phyloP scores from a whole-genome alignment of 441 rosid genomes.

The California macrophylla region DNA sequence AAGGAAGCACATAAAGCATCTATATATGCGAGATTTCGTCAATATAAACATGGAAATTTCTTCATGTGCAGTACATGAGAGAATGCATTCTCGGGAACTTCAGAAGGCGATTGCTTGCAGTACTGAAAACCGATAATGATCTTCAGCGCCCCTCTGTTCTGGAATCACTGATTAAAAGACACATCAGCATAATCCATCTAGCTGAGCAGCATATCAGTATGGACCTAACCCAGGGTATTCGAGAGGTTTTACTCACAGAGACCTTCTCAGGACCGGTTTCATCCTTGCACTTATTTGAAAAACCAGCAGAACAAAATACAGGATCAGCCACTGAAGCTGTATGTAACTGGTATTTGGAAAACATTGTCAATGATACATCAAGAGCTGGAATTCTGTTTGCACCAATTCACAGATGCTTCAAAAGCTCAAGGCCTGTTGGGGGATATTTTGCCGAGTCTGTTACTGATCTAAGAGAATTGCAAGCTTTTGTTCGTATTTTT shows the following conservation, averaged over 20 bases:
- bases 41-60: slow-evolving; percentile 4
- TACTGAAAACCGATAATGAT: slow-evolving; percentile 79
- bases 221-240: slow-evolving; percentile 92
- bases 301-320: slow-evolving; percentile 56
- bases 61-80: slow-evolving; percentile 90
- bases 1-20: not conserved
- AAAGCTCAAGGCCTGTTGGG: slow-evolving; percentile 96
- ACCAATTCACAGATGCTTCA: slow-evolving; percentile 82
- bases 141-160: slow-evolving; percentile 86
- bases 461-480: slow-evolving; percentile 74
- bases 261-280: slow-evolving; percentile 87
- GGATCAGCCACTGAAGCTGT: slow-evolving; percentile 88
- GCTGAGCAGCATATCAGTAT: slow-evolving; percentile 99
- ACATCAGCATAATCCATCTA: slow-evolving; percentile 78
- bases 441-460: slow-evolving; percentile 99
- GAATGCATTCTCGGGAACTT: slow-evolving; percentile 94
- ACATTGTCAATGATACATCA: slow-evolving; percentile 85
- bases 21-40: not conserved
- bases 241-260: slow-evolving; percentile 81
- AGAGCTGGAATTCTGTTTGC: slow-evolving; percentile 93
- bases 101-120: slow-evolving; percentile 80
- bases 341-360: slow-evolving; percentile 98
- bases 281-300: slow-evolving; percentile 68
- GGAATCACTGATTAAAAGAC: slow-evolving; percentile 76
- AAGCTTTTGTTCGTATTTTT: slow-evolving; percentile 77